Base-by-base conservation (phyloP, 75 land plant species). In the Selaginella tamariscina region DNA sequence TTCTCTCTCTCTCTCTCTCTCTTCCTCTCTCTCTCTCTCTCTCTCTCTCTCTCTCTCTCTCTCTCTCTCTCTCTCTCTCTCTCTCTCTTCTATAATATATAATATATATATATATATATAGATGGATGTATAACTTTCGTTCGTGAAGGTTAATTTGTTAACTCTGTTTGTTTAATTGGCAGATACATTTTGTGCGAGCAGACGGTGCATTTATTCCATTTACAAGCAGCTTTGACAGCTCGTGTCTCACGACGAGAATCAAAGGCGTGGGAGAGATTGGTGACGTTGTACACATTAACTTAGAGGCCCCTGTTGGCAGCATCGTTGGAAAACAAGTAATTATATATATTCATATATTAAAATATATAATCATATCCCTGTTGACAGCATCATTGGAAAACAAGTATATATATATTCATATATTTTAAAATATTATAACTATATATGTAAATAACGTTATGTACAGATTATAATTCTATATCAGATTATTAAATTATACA, bases 11-110 rank as follows among this genome's bases (percentile, higher is more conserved):
- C 26, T 59, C 26, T 8, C 26, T 27, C 49, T 39, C 49, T 15
- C n/a, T n/a, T n/a, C n/a, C n/a, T n/a, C n/a, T n/a, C n/a, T n/a
- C n/a, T n/a, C n/a, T n/a, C n/a, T n/a, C n/a, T n/a, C n/a, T n/a
- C n/a, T n/a, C n/a, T n/a, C n/a, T n/a, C n/a, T n/a, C n/a, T n/a
- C n/a, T n/a, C n/a, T n/a, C n/a, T n/a, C n/a, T n/a, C n/a, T n/a
- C n/a, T 56, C 59, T 56, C 59, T 56, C 59, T 56, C 59, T 56
- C 59, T 56, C 59, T 56, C 59, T 56, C 59, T 56, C 59, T 56
- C 59, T n/a, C n/a, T n/a, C n/a, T n/a, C n/a, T n/a, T n/a, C n/a
- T n/a, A n/a, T n/a, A n/a, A n/a, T n/a, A n/a, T n/a, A n/a, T n/a
- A n/a, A n/a, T n/a, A n/a, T n/a, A n/a, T n/a, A n/a, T n/a, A n/a